A percentile compares a stretch with the other conserved stretches of the same genome.
phyloP scores from a whole-genome alignment of 75 land plant genomes.

The Isoetes taiwanensis region DNA sequence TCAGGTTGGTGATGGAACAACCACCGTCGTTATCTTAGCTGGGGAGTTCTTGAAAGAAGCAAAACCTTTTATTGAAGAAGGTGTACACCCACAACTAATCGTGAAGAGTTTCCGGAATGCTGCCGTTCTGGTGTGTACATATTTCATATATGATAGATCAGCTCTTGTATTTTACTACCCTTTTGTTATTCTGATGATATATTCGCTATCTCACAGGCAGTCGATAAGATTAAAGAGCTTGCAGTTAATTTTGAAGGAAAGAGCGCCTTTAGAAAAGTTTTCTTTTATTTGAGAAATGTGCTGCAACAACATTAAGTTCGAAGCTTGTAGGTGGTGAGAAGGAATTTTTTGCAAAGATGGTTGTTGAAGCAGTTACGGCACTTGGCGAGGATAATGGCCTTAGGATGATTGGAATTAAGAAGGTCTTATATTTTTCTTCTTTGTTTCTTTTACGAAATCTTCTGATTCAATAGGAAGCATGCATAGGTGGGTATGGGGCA shows the following conservation, averaged over 20 bases:
- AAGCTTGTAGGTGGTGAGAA: conserved; percentile 98
- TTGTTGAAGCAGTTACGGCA: conserved; percentile 84
- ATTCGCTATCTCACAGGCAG: conserved; percentile 32
- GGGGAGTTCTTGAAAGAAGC: conserved; percentile 91
- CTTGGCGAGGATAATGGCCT: conserved; percentile 81
- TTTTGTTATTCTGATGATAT: not conserved
- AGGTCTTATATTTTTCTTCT: conserved; percentile 28
- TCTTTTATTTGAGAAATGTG: conserved; percentile 73
- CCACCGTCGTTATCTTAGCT: conserved; percentile 91
- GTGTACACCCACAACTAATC: conserved; percentile 89
- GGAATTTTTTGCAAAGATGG: conserved; percentile 96
- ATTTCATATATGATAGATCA: not conserved
- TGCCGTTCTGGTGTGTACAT: conserved; percentile 33
- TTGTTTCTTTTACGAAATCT: too few species aligned
- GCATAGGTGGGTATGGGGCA: too few species aligned
- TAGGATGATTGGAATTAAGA: conserved; percentile 89
- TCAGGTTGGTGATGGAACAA: conserved; percentile 98
- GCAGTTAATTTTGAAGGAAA: conserved; percentile 91
- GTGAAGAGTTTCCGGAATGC: conserved; percentile 74
- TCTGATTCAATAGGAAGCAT: too few species aligned
- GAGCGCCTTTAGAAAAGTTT: conserved; percentile 86
- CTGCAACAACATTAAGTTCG: conserved; percentile 83
- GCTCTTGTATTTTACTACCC: not conserved
- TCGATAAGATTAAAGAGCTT: conserved; percentile 72
- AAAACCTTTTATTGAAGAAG: conserved; percentile 94